These are phyloP conservation scores for Pseudogymnoascus pannorum DNA, from an alignment of 2,329 filamentous ascomycete species.

Conservation along the genomic window DNA sequence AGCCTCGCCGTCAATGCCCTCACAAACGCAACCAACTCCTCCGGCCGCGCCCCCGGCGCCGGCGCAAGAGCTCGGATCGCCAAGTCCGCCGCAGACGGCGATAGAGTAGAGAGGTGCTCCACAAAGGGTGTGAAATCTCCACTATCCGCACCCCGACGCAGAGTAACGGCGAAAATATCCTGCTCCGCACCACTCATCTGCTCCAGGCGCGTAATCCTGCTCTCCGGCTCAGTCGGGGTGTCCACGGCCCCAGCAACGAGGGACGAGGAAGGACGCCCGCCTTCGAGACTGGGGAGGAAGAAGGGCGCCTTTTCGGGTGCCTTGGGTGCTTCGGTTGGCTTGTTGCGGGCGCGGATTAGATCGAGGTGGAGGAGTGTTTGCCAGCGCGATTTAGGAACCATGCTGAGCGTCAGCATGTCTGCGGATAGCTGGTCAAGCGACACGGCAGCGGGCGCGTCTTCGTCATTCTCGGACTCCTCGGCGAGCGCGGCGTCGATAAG, in stretches of 20 bases:
- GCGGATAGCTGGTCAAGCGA: slow-evolving; percentile 69
- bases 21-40: slow-evolving; percentile 76
- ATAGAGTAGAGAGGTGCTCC: slow-evolving; percentile 69
- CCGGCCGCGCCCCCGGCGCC: slow-evolving; percentile 34
- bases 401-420: slow-evolving; percentile 78
- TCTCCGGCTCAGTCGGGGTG: slow-evolving; percentile 21
- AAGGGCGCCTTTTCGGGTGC: slow-evolving; percentile 91
- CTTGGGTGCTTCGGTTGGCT: slow-evolving; percentile 86
- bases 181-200: slow-evolving; percentile 32
- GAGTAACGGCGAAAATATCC: slow-evolving; percentile 50
- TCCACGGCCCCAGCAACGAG: slow-evolving; percentile 22
- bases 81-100: slow-evolving; percentile 80
- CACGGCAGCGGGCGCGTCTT: slow-evolving; percentile 47
- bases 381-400: slow-evolving; percentile 88
- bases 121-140: slow-evolving; percentile 63
- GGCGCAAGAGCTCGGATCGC: slow-evolving; percentile 76
- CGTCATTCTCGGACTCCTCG: slow-evolving; percentile 42
- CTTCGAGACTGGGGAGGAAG: slow-evolving; percentile 68
- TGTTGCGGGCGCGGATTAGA: slow-evolving; percentile 83
- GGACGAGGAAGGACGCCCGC: slow-evolving; percentile 17
- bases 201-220: slow-evolving; percentile 25
- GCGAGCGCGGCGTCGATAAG: slow-evolving; percentile 71
- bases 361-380: slow-evolving; percentile 91
- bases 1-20: slow-evolving; percentile 68
- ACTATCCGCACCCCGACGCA: slow-evolving; percentile 45